These are phyloP conservation scores for Helicostylum pulchrum DNA, from an alignment of 192 early-diverging fungal genomes.

Conservation along the genomic window DNA sequence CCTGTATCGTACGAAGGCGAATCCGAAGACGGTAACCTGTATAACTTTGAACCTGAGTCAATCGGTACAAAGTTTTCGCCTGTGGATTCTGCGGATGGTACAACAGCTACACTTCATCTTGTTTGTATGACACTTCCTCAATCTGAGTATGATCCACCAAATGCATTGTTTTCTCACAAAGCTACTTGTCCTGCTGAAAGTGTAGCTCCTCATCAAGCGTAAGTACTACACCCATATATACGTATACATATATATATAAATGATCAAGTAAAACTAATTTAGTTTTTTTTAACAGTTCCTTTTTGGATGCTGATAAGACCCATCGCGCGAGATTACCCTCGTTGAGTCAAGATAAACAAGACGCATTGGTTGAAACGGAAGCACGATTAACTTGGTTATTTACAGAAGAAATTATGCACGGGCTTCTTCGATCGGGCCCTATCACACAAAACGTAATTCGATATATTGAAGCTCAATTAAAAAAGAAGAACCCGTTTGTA, in stretches of 20 bases:
- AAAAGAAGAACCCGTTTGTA: slow-evolving; percentile 52
- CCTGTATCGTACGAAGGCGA: slow-evolving; percentile 61
- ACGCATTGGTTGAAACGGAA: slow-evolving; percentile 57
- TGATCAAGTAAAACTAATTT: background rate
- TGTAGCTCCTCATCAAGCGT: slow-evolving; percentile 9
- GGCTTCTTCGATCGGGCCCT: slow-evolving; percentile 56
- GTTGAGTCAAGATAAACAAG: slow-evolving; percentile 44
- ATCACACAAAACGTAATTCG: slow-evolving; percentile 45
- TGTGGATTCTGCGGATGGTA: slow-evolving; percentile 65
- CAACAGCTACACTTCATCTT: slow-evolving; percentile 62
- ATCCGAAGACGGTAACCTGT: slow-evolving; percentile 24
- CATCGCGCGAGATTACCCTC: slow-evolving; percentile 33
- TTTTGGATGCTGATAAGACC: slow-evolving; percentile 35
- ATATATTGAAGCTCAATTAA: slow-evolving; percentile 51
- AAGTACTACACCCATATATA: background rate
- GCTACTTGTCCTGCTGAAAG: slow-evolving; percentile 13
- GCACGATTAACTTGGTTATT: slow-evolving; percentile 56
- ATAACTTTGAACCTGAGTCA: slow-evolving; percentile 56
- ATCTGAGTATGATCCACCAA: slow-evolving; percentile 29
- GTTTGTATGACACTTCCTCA: slow-evolving; percentile 62
- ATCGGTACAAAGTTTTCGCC: slow-evolving; percentile 63
- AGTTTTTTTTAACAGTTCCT: slow-evolving; percentile 18
- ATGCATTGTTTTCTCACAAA: slow-evolving; percentile 20
- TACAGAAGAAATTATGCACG: slow-evolving; percentile 77
- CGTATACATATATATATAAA: too few relatives aligned